Conservation (phyloP, 176 grass and related monocot genomes). For the Juncus effusus region DNA sequence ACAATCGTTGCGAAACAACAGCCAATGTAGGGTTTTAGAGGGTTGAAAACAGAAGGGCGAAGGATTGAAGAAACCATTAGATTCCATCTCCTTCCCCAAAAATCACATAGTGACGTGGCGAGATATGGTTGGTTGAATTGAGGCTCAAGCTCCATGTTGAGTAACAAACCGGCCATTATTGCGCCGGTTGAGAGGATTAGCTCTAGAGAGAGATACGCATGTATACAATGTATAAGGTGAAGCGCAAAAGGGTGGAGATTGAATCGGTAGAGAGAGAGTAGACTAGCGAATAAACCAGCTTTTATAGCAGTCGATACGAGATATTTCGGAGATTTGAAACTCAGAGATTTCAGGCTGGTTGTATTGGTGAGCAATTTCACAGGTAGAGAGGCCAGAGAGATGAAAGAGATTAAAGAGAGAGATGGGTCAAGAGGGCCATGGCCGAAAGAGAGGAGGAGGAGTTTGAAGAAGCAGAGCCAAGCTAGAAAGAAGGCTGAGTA, state of each 20-base stretch:
- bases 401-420: slow-evolving; percentile 1
- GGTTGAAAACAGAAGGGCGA: slow-evolving; percentile 17
- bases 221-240: background rate
- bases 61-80: slow-evolving; percentile 22
- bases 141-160: slow-evolving; percentile 16
- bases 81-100: slow-evolving; percentile 29
- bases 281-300: slow-evolving; percentile 2
- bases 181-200: slow-evolving; percentile 1
- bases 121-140: slow-evolving; percentile 19
- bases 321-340: background rate
- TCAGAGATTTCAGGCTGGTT: background rate
- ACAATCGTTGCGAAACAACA: slow-evolving; percentile 1
- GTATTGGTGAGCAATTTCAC: background rate
- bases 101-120: slow-evolving; percentile 8
- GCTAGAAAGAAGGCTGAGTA: slow-evolving; percentile 9
- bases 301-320: slow-evolving; percentile 8
- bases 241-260: background rate
- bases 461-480: slow-evolving; percentile 20
- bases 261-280: slow-evolving; percentile 19
- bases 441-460: slow-evolving; percentile 19
- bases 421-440: slow-evolving; percentile 10
- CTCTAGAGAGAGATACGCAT: slow-evolving; percentile 17
- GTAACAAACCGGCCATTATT: background rate
- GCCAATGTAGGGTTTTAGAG: slow-evolving; percentile 8
- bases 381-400: slow-evolving; percentile 5